Evolutionary conservation across 164 flowering plant genomes (phyloP), one percentile per base, ranked within the genome.

Genomic region (Chimonanthus salicifolius): DNA sequence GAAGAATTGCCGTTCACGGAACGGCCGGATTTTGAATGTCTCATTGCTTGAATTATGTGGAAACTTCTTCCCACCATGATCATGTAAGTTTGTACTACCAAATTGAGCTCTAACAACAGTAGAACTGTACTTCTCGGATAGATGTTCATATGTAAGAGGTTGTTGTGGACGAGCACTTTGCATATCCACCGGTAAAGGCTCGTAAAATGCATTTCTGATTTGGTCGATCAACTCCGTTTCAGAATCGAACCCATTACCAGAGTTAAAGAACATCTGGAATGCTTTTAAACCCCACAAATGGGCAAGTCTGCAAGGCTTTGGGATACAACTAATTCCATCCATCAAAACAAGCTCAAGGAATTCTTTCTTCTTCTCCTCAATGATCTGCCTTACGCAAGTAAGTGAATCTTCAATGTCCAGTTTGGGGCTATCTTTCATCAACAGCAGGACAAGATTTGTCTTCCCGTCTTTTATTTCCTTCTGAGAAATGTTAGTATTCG

Each of bases 241-340:
- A 5, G 82, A 77, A 64, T 86, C 85, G n/a, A 64, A 84, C 60
- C 75, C 49, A 66, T 86, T 86, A 66, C 63, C n/a, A 0, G 81
- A 75, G 77, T 83, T 72, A 74, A 77, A 86, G 68, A 86, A 86
- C 89, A 86, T 84, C 44, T 83, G 78, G 54, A 86, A 86, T 16
- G 72, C 78, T 75, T 83, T 86, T 51, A 82, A n/a, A 43, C 80
- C 64, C 3, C 71, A 49, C 4, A 86, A 69, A 68, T 84, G 85
- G 33, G 82, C 69, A 0, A 70, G 68, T 64, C 70, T 84, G 78
- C 69, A 77, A 69, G 73, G 5, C 70, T 58, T 71, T 60, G 62
- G 67, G 73, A 75, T 16, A 7, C 9, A 5, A 3, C 10, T 48
- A 2, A 49, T 63, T 1, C 69, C 81, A 65, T 83, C 84, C 76